phyloP scores from a whole-genome alignment of 768 basidiomycete genomes.

The Pleurotus cornucopiae region DNA sequence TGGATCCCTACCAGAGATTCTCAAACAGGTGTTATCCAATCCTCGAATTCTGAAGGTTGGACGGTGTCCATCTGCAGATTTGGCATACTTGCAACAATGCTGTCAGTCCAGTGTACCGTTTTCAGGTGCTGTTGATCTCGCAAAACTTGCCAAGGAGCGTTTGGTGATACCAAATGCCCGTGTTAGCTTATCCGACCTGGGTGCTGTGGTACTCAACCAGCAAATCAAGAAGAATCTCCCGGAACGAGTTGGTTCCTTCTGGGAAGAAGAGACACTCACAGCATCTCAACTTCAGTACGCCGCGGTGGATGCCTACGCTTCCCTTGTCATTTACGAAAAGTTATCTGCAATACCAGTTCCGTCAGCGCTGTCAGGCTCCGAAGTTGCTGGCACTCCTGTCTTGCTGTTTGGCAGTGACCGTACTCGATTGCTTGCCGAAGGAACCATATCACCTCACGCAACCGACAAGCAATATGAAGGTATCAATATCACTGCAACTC shows the following conservation, averaged over 20 bases:
- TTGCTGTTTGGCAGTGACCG: too few relatives aligned
- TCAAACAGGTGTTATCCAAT: too few relatives aligned
- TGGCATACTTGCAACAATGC: constrained; percentile 1
- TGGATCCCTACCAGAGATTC: too few relatives aligned
- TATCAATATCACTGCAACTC: too few relatives aligned
- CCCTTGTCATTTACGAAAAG: constrained; percentile 10
- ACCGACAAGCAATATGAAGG: too few relatives aligned
- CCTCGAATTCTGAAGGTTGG: too few relatives aligned
- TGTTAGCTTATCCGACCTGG: constrained; percentile 17
- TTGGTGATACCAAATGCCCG: neutral
- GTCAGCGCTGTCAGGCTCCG: neutral
- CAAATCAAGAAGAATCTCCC: constrained; percentile 17
- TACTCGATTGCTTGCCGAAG: too few relatives aligned
- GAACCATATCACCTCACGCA: too few relatives aligned
- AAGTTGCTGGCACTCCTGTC: constrained; percentile 1
- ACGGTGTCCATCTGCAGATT: neutral
- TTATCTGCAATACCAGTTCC: constrained; percentile 9
- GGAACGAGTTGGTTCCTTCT: constrained; percentile 15
- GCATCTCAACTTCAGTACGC: constrained; percentile 17
- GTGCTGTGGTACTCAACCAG: constrained; percentile 19
- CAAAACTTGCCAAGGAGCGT: neutral
- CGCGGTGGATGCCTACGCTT: constrained; percentile 16
- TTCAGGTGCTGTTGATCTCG: constrained; percentile 10
- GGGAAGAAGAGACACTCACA: constrained; percentile 13
- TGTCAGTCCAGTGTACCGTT: neutral